Conservation (phyloP, 2,329 filamentous ascomycete genomes). For the Pseudogymnoascus verrucosus region DNA sequence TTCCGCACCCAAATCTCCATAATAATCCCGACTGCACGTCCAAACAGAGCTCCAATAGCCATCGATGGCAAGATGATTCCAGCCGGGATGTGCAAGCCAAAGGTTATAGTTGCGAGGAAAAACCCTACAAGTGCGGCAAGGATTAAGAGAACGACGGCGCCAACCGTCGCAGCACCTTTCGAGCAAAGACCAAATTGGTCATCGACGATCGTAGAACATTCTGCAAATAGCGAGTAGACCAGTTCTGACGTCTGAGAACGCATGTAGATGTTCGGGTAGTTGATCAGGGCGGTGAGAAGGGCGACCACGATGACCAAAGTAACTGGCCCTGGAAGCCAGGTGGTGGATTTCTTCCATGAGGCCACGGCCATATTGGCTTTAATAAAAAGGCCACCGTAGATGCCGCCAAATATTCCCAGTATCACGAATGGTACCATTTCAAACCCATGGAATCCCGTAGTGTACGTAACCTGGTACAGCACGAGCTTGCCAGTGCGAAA, state of each 20-base stretch:
- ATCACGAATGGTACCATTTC: conserved; percentile 83
- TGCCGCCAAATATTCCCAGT: conserved; percentile 80
- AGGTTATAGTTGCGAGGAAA: conserved; percentile 77
- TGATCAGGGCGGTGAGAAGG: conserved; percentile 76
- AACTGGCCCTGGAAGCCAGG: conserved; percentile 64
- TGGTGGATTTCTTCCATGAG: conserved; percentile 61
- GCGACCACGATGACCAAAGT: conserved; percentile 74
- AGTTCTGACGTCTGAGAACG: conserved; percentile 85
- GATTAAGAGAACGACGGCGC: conserved; percentile 74
- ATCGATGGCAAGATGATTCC: conserved; percentile 95
- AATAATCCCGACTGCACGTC: conserved; percentile 79
- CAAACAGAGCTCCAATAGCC: conserved; percentile 86
- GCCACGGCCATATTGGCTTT: conserved; percentile 85
- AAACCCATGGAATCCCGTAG: conserved; percentile 85
- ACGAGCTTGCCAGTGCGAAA: conserved; percentile 94
- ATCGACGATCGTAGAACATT: conserved; percentile 74
- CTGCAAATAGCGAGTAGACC: conserved; percentile 83
- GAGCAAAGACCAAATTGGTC: conserved; percentile 89
- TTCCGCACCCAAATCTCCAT: conserved; percentile 81
- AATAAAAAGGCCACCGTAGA: conserved; percentile 93
- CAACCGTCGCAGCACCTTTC: conserved; percentile 71
- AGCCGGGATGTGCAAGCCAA: conserved; percentile 88
- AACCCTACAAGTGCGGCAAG: conserved; percentile 79
- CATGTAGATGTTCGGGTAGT: conserved; percentile 96
- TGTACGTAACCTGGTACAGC: conserved; percentile 91